Evolutionary conservation across 345 rosid genomes (phyloP), one percentile per base, ranked within the genome.

Genomic region (Boechera divaricarpa): DNA sequence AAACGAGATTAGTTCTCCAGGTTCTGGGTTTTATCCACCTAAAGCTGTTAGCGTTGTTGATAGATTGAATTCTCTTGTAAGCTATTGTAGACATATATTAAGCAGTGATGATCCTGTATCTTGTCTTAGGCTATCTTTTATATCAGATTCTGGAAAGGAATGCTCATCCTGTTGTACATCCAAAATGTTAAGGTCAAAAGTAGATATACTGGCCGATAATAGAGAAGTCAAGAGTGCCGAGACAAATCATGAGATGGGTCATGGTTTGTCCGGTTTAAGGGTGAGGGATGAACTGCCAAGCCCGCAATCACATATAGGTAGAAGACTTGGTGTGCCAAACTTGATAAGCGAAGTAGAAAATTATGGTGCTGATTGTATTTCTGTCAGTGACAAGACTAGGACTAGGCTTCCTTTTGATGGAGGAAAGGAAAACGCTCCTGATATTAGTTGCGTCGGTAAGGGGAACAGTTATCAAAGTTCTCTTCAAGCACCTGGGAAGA

Each of bases 61-160:
- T 58, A 84, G 84, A 75, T 84, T 83, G 16, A 81, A 73, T 54
- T 77, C 77, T 74, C 77, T 91, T 67, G 70, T 79, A 56, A 82
- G 78, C 29, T 84, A 67, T 51, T 94, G 96, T 84, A 84, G 82
- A 75, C 76, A 75, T 69, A 84, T 94, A 69, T 74, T 91, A 81
- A 61, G 39, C 7, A 86, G 87, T 8, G 77, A 82, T 76, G 93
- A 91, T 57, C 98, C 97, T 32, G 4, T 87, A 28, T 78, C 85
- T 77, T 81, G 73, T 78, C 87, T 90, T 69, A 79, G 69, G 77
- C 79, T 77, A 66, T 82, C 55, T 72, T 54, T 64, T 67, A 33
- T 77, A 60, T 60, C 74, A 67, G 79, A 82, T 57, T 64, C 39
- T 59, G 60, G 81, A 57, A 79, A 38, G 80, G 79, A 70, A 24